Conservation (phyloP, 129 eudicot species). For the Arctium minus region DNA sequence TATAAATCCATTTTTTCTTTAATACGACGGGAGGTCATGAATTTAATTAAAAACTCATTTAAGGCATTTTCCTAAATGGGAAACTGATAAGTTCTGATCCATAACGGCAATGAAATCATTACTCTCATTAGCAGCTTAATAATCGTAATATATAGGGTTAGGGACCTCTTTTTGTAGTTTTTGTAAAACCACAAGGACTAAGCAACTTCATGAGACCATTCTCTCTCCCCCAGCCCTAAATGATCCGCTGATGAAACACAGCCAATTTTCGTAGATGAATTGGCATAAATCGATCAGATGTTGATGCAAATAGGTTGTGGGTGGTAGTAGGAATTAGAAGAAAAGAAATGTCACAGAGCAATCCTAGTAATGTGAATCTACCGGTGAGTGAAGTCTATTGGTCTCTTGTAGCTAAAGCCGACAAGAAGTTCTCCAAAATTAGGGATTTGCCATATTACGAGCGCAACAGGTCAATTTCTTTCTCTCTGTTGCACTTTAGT, state of each 20-base stretch:
- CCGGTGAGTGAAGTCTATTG: slow-evolving; percentile 83
- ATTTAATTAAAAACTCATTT: no score
- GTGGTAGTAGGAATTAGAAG: neutral
- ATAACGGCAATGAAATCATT: no score
- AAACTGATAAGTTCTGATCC: no score
- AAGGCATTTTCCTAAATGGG: no score
- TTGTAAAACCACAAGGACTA: no score
- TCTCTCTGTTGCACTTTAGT: neutral
- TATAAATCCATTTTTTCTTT: no score
- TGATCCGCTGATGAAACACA: neutral
- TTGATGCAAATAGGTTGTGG: neutral
- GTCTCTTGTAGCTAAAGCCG: slow-evolving; percentile 92
- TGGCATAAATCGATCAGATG: neutral
- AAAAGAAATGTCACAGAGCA: slow-evolving; percentile 51
- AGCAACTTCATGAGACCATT: neutral
- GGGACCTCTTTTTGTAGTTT: no score
- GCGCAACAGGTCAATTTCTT: slow-evolving; percentile 61
- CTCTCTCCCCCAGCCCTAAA: neutral
- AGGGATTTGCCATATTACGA: slow-evolving; percentile 93
- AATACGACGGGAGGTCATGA: no score
- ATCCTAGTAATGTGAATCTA: slow-evolving; percentile 27
- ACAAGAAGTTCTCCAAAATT: slow-evolving; percentile 89
- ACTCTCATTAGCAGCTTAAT: no score
- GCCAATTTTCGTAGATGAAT: neutral
- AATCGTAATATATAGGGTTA: no score